phyloP scores from a whole-genome alignment of 2,329 filamentous ascomycete genomes.

The Byssoonygena ceratinophila region DNA sequence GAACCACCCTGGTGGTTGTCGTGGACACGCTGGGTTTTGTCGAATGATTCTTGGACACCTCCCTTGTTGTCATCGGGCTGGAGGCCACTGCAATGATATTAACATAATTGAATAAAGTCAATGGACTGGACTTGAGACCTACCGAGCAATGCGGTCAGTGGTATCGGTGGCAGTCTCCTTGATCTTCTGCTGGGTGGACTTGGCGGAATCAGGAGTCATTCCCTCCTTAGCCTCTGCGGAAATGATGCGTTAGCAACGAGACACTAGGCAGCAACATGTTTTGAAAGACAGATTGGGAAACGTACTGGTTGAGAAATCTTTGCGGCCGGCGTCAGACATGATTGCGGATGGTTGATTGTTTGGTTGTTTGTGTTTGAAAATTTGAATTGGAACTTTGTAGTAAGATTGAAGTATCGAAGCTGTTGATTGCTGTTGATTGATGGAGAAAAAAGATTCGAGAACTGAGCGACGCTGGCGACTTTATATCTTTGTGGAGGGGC shows the following conservation, averaged over 20 bases:
- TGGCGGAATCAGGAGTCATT: constrained; percentile 48
- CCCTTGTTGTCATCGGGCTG: constrained; percentile 48
- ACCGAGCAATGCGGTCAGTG: constrained; percentile 46
- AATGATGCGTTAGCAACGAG: constrained; percentile 17
- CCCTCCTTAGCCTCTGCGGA: constrained; percentile 46
- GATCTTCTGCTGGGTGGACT: constrained; percentile 51
- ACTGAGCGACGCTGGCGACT: not conserved
- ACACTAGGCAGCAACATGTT: not conserved
- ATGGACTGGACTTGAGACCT: constrained; percentile 14
- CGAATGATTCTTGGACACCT: constrained; percentile 41
- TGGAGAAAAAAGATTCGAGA: not conserved
- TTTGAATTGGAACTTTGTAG: not conserved
- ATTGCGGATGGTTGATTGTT: constrained; percentile 25
- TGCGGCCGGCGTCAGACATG: constrained; percentile 54
- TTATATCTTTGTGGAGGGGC: constrained; percentile 4
- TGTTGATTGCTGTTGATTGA: not conserved
- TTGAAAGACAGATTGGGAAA: constrained; percentile 5
- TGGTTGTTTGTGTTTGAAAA: constrained; percentile 3
- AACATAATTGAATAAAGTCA: not conserved
- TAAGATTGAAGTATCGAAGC: not conserved
- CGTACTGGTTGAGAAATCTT: constrained; percentile 47
- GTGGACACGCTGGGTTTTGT: constrained; percentile 40
- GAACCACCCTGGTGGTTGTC: constrained; percentile 34
- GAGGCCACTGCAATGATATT: constrained; percentile 27
- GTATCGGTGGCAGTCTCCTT: constrained; percentile 48